Evolutionary conservation across 768 basidiomycete genomes (phyloP).

Genomic region (Podaxis carcinomalis): DNA sequence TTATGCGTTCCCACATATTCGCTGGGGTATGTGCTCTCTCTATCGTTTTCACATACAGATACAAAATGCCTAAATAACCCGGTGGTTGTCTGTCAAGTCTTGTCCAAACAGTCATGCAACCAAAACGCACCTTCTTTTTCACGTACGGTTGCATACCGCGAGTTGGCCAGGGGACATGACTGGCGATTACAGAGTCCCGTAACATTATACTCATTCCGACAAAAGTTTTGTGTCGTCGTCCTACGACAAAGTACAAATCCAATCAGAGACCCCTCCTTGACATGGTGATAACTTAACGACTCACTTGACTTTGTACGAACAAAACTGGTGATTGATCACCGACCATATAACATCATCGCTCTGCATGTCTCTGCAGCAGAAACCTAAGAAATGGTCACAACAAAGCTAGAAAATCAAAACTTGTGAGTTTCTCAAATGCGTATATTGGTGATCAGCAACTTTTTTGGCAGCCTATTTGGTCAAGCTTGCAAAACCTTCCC

Average conservation of each 20-base stretch:
- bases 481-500: conserved; percentile 1
- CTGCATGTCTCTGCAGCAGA: conserved; percentile 48
- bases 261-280: conserved; percentile 3
- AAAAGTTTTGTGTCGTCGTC: conserved; percentile 95
- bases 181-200: conserved; percentile 94
- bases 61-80: conserved; percentile 61
- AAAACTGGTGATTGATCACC: conserved; percentile 91
- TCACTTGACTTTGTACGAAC: conserved; percentile 99
- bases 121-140: conserved; percentile 80
- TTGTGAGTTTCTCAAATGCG: neutral
- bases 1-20: conserved; percentile 97
- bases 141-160: conserved; percentile 95
- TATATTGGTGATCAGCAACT: neutral
- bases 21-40: conserved; percentile 96
- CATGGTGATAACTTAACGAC: conserved; percentile 23
- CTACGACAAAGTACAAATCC: conserved; percentile 34
- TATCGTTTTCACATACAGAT: conserved; percentile 96
- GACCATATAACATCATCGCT: conserved; percentile 99
- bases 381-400: neutral
- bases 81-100: neutral
- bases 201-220: conserved; percentile 97
- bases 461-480: conserved; percentile 4
- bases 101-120: neutral
- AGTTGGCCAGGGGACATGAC: conserved; percentile 97
- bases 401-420: neutral